Base-by-base conservation (phyloP, 1,284 basidiomycete genomes). In the Cryptococcus maquisensis region DNA sequence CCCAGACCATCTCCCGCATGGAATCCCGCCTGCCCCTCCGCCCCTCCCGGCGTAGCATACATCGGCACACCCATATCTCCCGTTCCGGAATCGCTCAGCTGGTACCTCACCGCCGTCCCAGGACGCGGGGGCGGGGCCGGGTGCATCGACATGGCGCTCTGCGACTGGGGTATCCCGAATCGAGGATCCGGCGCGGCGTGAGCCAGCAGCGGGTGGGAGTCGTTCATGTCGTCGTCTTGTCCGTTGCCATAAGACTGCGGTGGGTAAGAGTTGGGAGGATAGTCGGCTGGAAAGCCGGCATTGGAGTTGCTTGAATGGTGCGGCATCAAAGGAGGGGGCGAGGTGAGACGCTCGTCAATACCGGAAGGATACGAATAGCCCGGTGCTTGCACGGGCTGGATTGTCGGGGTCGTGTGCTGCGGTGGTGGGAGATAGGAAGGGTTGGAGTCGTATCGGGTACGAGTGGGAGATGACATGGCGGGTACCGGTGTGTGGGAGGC, bases 321-420 rank as follows among this genome's bases (percentile, higher is more conserved):
- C 3, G 61, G 66, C 20, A 67, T 39, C 39, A 72, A 49, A 23
- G 69, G 69, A 20, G 69, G 71, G 3, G 72, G 72, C 2, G 69
- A 71, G 7, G 62, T 47, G 26, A 74, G 50, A 8, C 70, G 55
- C 36, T 58, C 47, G 52, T 72, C 71, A 2, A 65, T 26, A 3
- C 59, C 59, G 48, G 64, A 67, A 1, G 65, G 54, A 28, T 57
- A 57, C n/a, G 52, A 40, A 24, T 36, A 40, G 10, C 7, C 28
- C 10, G 28, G 28, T 8, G 28, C 28, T 32, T 32, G 28, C 28
- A 32, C 28, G 32, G 24, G 26, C 15, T 54, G 47, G 40, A 24
- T 4, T n/a, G 20, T 39, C 15, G 18, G 16, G 23, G 36, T 3
- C n/a, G 41, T 15, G 43, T 15, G 42, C 43, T 35, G 28, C 42